Base-by-base conservation (phyloP, 352 stramenopile species). In the Aphanomyces euteiches region DNA sequence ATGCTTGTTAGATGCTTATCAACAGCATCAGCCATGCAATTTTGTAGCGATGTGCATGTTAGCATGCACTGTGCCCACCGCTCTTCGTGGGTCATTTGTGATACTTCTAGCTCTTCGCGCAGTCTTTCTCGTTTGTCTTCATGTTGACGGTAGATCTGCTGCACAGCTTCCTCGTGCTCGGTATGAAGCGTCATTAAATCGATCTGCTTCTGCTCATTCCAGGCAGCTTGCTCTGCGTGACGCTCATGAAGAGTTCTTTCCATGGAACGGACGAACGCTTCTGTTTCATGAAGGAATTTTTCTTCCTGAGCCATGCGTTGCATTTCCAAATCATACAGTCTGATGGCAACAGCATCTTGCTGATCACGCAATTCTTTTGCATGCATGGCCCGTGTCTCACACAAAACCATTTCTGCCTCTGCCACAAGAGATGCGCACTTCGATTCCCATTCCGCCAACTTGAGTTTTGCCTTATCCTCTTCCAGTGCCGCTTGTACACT, bases 361-460 rank as follows among this genome's bases (percentile, higher is more conserved):
- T 57, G 43, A 4, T 8, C 3, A 3, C 63, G 63, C 7, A 69
- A 36, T 19, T 69, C 50, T 19, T 40, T 60, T 6, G 50, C 47
- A 15, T 69, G 63, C 63, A 69, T 69, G 15, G 63, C 63, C 4
- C 63, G 40, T 38, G 63, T 69, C 37, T 69, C 63, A 19, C 36
- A 69, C 10, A 69, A 36, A 43, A 69, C 63, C 6, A 43, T 43
- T 37, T 69, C 63, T 17, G 63, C 47, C 43, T 69, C 63, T 2
- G 36, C 50, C 4, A 69, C 63, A 36, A 69, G 63, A 19, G 15
- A 47, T 15, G 48, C 36, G 17, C 63, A 69, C 19, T 69, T 69
- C 17, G 63, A 19, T 8, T 69, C 63, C 63, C 63, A 69, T 40
- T 69, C 63, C 37, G 63, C 63, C 47, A 69, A 28, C 45, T 69